Percentiles rank a stretch among this genome's conserved stretches.
Conservation (phyloP, 495 filamentous ascomycete species). For the Aspergillus incahuasiensis region DNA sequence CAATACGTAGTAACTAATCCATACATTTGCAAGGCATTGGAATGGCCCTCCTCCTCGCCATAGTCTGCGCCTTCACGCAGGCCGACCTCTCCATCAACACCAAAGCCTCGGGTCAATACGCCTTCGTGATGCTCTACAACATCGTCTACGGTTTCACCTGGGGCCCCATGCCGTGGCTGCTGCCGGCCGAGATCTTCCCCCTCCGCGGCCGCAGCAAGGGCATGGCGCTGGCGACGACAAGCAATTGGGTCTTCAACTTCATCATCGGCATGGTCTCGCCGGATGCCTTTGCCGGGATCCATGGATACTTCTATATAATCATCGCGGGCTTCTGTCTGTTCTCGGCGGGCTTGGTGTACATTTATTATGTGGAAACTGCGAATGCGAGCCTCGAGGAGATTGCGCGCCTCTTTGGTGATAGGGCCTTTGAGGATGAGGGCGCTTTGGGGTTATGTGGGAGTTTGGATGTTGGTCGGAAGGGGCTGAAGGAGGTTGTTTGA, state of each 20-base stretch:
- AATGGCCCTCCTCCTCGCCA: conserved; percentile 23
- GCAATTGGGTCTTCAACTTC: conserved; percentile 80
- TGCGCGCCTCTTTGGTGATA: conserved; percentile 32
- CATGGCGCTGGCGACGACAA: conserved; percentile 64
- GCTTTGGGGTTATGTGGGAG: neutral
- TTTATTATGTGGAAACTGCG: conserved; percentile 62
- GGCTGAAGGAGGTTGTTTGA: neutral
- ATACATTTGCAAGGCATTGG: conserved; percentile 11
- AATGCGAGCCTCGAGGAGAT: conserved; percentile 61
- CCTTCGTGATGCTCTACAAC: conserved; percentile 39
- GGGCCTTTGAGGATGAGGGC: conserved; percentile 16
- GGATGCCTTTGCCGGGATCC: conserved; percentile 57
- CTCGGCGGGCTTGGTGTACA: conserved; percentile 54
- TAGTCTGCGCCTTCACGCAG: conserved; percentile 28
- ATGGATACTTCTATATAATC: conserved; percentile 63
- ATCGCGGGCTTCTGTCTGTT: conserved; percentile 60
- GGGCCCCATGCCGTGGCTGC: conserved; percentile 71
- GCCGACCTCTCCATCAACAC: conserved; percentile 15
- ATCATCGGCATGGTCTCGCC: conserved; percentile 69
- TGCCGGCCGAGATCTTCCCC: conserved; percentile 67
- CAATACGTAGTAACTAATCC: no score
- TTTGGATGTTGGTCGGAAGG: neutral
- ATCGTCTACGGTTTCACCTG: conserved; percentile 42
- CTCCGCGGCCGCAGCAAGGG: conserved; percentile 59
- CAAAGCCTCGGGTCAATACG: conserved; percentile 26